phyloP scores from a whole-genome alignment of 345 rosid genomes.

The Salix purpurea region DNA sequence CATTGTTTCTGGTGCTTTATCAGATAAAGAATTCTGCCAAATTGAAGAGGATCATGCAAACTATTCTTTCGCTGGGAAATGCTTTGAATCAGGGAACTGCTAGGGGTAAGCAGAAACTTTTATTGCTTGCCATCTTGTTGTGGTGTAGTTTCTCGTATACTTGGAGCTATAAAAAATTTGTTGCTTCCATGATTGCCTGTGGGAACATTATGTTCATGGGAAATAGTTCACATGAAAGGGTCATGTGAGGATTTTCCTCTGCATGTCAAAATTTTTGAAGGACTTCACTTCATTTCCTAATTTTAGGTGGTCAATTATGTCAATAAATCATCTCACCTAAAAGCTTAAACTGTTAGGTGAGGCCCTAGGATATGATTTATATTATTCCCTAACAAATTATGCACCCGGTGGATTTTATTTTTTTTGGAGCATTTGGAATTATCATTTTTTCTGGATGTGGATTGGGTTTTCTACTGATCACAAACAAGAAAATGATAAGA shows the following conservation, averaged over 20 bases:
- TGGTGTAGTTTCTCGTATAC: background rate
- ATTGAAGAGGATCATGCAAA: slow-evolving; percentile 91
- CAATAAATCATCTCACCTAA: no score
- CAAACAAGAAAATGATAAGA: no score
- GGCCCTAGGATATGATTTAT: no score
- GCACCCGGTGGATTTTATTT: background rate
- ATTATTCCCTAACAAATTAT: no score
- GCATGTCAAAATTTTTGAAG: background rate
- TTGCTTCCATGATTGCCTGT: background rate
- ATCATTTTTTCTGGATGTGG: background rate
- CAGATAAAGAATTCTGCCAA: slow-evolving; percentile 66
- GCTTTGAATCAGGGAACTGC: slow-evolving; percentile 97
- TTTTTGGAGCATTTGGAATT: no score
- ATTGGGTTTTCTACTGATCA: background rate
- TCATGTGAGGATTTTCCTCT: background rate
- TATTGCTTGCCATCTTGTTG: background rate
- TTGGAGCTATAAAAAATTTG: background rate
- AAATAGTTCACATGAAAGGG: background rate
- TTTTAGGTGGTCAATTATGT: background rate
- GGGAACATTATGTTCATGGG: background rate
- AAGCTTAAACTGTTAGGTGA: no score
- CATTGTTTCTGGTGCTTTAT: slow-evolving; percentile 9
- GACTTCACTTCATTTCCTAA: background rate
- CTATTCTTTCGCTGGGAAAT: slow-evolving; percentile 85
- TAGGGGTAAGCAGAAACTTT: slow-evolving; percentile 56